Conservation (phyloP, 768 basidiomycete species). For the Podaxis sp. region DNA sequence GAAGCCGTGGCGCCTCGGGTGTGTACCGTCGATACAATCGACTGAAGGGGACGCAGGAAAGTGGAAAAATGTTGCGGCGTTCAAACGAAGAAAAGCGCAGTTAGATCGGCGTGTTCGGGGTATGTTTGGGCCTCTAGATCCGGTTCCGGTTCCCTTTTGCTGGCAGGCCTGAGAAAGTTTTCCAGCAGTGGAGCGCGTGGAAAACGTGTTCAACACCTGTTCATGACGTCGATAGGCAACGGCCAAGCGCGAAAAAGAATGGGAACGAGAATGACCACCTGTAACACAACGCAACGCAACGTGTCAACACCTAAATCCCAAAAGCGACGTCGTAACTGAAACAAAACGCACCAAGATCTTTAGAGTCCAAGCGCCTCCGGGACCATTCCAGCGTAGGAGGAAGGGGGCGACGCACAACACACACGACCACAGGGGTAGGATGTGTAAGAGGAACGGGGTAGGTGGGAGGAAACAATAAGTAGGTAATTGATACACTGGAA, state of each 20-base stretch:
- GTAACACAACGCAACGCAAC: neutral
- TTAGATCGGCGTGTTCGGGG: neutral
- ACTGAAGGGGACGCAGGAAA: too few species aligned
- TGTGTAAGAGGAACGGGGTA: neutral
- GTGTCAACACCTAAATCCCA: neutral
- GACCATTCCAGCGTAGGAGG: neutral
- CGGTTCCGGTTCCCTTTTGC: neutral
- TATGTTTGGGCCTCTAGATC: neutral
- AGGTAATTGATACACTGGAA: slow-evolving; percentile 8
- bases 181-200: neutral
- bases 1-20: too few species aligned
- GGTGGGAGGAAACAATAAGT: neutral
- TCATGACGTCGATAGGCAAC: neutral
- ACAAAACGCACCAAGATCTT: neutral
- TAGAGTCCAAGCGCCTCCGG: neutral
- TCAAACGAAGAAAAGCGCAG: neutral
- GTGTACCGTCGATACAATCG: too few species aligned
- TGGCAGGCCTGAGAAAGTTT: neutral
- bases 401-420: neutral
- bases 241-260: neutral
- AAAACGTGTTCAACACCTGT: neutral
- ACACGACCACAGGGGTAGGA: neutral
- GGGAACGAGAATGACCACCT: neutral
- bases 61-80: too few species aligned
- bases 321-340: neutral